Conservation (phyloP, 1,284 basidiomycete genomes). For the Boletellus deceptivus region DNA sequence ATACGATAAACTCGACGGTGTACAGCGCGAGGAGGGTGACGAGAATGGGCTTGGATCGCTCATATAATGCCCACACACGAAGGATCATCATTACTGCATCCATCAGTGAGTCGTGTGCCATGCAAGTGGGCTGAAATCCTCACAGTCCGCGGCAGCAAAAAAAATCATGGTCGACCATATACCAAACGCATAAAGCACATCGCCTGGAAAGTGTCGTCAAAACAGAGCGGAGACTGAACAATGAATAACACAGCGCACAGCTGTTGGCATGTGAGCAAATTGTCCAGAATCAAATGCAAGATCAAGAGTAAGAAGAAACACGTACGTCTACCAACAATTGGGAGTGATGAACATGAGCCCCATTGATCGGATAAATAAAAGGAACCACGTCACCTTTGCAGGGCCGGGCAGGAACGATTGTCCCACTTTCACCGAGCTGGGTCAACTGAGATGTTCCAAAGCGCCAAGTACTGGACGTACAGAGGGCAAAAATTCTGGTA, state of each 20-base stretch:
- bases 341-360: too few species aligned
- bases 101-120: too few species aligned
- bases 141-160: neutral
- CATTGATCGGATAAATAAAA: too few species aligned
- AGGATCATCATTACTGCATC: neutral
- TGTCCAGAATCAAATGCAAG: neutral
- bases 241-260: too few species aligned
- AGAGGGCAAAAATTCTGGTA: neutral
- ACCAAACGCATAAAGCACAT: neutral
- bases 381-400: neutral
- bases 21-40: neutral
- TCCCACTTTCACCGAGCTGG: neutral
- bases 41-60: neutral
- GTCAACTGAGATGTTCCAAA: neutral
- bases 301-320: neutral
- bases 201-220: neutral
- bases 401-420: neutral
- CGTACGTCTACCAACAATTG: neutral
- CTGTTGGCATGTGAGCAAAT: too few species aligned
- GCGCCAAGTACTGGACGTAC: neutral
- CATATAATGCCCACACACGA: neutral
- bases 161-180: neutral
- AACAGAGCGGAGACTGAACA: neutral
- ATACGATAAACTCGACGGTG: neutral
- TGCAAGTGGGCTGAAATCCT: neutral